Evolutionary conservation across 805 yeast genomes (phyloP), one percentile per base, ranked within the genome.

Genomic region (Candida easanensis): DNA sequence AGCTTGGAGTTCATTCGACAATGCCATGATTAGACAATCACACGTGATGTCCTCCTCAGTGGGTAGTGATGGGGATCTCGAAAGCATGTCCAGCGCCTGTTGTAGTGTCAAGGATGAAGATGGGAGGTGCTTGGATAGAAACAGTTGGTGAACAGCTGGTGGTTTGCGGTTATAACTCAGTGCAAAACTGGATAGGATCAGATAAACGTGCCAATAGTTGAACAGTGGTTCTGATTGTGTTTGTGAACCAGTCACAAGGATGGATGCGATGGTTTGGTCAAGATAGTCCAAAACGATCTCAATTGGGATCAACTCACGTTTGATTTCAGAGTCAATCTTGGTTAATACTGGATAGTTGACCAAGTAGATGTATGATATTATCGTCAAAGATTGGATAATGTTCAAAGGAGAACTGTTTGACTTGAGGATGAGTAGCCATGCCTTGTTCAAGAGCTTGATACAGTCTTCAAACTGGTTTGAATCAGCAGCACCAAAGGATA

Each of bases 271-370:
- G 3, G 73, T 69, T 45, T 75, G 76, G 50, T 77, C 74, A 38
- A 78, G 60, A 48, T 74, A 73, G 49, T 74, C 73, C 46, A 77
- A 63, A 5, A 76, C 63, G 27, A 75, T 68, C 41, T 73, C 76
- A 21, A 70, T 66, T 25, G 71, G 70, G n/a, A 74, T 55, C n/a
- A 62, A 26, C 4, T 38, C 38, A 6, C 44, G 22, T 3, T 40
- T 10, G 14, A 38, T 21, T 18, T 39, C 35, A 41, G 42, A 60
- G 32, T 64, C 57, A 11, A 22, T 22, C 19, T 28, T 41, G 30
- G 30, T 35, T 22, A 41, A 20, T 4, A 16, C 13, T 4, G 36
- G 39, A 41, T 71, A 64, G 53, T 66, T 66, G 21, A 65, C 61
- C 37, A 75, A 55, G 45, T 73, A 71, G 13, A 75, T 63, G 49